A percentile compares a stretch with the other conserved stretches of the same genome.
phyloP scores from a whole-genome alignment of 2,329 filamentous ascomycete species.

The Hymenotorrendiella dingleyae region DNA sequence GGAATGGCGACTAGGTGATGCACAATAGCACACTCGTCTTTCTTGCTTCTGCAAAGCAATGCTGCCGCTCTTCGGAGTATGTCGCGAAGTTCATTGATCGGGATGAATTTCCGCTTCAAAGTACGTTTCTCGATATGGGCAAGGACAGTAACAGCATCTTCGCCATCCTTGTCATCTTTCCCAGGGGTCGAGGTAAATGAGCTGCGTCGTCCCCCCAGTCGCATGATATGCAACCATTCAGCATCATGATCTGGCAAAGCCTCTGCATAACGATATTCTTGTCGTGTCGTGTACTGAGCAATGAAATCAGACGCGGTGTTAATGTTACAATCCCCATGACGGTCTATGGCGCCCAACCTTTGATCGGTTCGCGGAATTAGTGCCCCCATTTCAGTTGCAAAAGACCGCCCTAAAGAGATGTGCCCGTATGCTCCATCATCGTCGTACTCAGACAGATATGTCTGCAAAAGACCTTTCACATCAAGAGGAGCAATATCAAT shows the following conservation, averaged over 20 bases:
- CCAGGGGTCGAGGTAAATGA: conserved; percentile 39
- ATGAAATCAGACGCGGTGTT: conserved; percentile 95
- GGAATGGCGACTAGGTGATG: conserved; percentile 89
- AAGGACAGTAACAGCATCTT: conserved; percentile 59
- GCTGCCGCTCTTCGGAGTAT: conserved; percentile 80
- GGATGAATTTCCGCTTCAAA: conserved; percentile 60
- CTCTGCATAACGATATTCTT: conserved; percentile 89
- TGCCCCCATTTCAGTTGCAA: conserved; percentile 88
- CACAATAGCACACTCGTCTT: conserved; percentile 71
- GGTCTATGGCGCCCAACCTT: conserved; percentile 74
- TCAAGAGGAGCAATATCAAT: conserved; percentile 85
- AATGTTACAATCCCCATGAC: conserved; percentile 65
- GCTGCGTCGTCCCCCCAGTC: conserved; percentile 42
- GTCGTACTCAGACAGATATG: conserved; percentile 90
- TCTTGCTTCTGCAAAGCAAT: conserved; percentile 71
- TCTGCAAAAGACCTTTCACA: conserved; percentile 91
- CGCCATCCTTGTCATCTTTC: conserved; percentile 50
- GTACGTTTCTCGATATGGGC: conserved; percentile 68
- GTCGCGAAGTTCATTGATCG: conserved; percentile 70
- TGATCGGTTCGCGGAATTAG: conserved; percentile 82
- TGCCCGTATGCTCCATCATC: conserved; percentile 89
- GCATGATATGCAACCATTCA: conserved; percentile 58
- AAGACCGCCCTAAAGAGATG: conserved; percentile 85
- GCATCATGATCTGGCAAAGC: conserved; percentile 62
- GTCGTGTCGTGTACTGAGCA: conserved; percentile 92